These are phyloP conservation scores for Petasospora rhodanensis DNA, from an alignment of 1,139 yeast species.

Conservation along the genomic window DNA sequence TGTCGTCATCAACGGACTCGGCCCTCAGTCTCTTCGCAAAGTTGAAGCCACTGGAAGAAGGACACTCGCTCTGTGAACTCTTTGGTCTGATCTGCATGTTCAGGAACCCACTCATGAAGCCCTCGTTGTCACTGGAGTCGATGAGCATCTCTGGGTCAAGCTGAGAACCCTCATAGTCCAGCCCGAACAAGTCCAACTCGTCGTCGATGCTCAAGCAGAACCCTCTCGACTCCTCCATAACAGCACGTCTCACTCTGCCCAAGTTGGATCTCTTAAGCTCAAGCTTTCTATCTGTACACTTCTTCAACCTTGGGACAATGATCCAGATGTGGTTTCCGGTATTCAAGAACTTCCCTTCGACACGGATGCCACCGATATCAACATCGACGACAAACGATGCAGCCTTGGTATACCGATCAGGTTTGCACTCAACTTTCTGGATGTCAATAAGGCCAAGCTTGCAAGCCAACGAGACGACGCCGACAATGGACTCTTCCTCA, in stretches of 20 bases:
- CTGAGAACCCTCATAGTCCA: constrained; percentile 2
- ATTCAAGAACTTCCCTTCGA: not conserved
- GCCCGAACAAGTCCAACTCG: constrained; percentile 4
- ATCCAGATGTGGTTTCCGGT: constrained; percentile 1
- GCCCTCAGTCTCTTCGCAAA: no score
- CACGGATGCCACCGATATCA: constrained; percentile 10
- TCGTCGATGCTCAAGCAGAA: constrained; percentile 15
- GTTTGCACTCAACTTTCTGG: constrained; percentile 10
- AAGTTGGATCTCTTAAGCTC: no score
- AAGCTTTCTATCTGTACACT: no score
- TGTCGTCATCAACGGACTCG: no score
- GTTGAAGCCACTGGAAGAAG: no score
- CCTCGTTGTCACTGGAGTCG: constrained; percentile 14
- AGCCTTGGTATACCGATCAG: no score
- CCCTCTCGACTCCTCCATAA: no score
- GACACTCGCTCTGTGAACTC: no score
- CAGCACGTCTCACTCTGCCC: no score
- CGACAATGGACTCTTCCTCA: constrained; percentile 13
- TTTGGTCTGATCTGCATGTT: no score
- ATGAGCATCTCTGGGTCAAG: no score
- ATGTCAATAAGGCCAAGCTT: constrained; percentile 21
- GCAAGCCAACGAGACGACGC: constrained; percentile 24
- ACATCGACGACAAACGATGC: constrained; percentile 2
- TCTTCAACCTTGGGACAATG: not conserved
- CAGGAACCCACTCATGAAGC: no score